Evolutionary conservation across 306 rosid species (phyloP).

Genomic region (Albizia julibrissin): DNA sequence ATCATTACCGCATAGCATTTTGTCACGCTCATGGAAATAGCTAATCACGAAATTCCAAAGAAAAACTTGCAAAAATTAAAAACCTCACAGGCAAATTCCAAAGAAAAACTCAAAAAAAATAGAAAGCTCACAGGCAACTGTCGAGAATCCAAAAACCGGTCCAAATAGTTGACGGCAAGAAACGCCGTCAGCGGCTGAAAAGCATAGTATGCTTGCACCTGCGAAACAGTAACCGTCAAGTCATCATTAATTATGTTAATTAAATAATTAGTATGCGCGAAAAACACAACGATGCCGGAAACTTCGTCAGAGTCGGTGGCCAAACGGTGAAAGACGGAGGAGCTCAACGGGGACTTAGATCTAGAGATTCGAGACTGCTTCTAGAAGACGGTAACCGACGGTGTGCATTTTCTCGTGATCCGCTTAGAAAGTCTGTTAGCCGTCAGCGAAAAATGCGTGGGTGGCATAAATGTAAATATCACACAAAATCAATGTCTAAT

Average conservation of each 20-base stretch:
- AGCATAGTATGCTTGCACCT: slow-evolving; percentile 74
- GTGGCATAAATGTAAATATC: slow-evolving; percentile 52
- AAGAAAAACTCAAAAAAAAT: not conserved
- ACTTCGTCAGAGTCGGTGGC: not conserved
- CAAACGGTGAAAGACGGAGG: not conserved
- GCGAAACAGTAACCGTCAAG: slow-evolving; percentile 26
- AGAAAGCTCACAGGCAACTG: slow-evolving; percentile 74
- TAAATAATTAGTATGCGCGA: not conserved
- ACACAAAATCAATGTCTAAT: slow-evolving; percentile 23
- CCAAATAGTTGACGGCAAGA: slow-evolving; percentile 93
- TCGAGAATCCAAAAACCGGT: slow-evolving; percentile 81
- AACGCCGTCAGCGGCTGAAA: slow-evolving; percentile 94
- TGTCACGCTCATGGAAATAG: not conserved
- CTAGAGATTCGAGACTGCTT: slow-evolving; percentile 12
- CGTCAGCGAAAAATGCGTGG: not conserved
- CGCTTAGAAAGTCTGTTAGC: not conserved
- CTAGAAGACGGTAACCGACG: slow-evolving; percentile 11
- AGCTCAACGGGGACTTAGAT: slow-evolving; percentile 24
- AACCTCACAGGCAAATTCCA: slow-evolving; percentile 89
- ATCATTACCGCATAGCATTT: slow-evolving; percentile 38
- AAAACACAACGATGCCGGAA: not conserved
- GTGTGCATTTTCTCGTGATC: slow-evolving; percentile 21
- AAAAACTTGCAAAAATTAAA: not conserved
- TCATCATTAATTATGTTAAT: not conserved
- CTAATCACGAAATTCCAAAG: not conserved